These are phyloP conservation scores for Monilinia polystroma DNA, from an alignment of 2,329 filamentous ascomycete species.

Conservation along the genomic window DNA sequence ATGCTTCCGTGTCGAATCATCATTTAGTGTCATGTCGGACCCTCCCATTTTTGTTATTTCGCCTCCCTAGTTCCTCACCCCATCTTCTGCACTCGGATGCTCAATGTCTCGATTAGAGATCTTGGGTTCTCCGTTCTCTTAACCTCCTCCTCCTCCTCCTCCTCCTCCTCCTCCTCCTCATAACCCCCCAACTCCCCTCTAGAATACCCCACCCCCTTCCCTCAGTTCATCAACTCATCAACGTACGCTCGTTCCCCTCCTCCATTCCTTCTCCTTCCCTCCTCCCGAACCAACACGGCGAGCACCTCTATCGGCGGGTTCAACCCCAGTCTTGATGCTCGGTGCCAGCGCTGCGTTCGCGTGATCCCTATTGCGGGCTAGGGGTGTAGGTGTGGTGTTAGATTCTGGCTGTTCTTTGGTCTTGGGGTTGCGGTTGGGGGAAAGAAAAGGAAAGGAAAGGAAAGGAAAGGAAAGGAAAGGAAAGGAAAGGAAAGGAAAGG, in stretches of 20 bases:
- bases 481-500: background rate
- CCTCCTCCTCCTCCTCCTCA: no score
- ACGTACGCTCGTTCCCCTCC: slow-evolving; percentile 69
- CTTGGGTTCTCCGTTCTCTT: no score
- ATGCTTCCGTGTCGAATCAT: background rate
- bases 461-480: background rate
- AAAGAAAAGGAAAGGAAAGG: background rate
- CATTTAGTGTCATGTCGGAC: background rate
- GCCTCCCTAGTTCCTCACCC: background rate
- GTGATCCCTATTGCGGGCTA: slow-evolving; percentile 86
- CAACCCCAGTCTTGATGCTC: slow-evolving; percentile 79
- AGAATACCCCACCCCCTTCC: no score
- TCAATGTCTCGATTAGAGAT: no score
- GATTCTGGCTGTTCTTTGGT: background rate
- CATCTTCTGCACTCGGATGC: slow-evolving; percentile 36
- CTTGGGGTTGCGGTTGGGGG: background rate
- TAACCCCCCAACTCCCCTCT: no score
- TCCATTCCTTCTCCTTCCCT: slow-evolving; percentile 50
- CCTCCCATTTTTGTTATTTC: background rate
- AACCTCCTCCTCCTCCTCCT: no score
- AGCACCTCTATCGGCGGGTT: slow-evolving; percentile 87
- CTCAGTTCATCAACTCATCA: slow-evolving; percentile 57
- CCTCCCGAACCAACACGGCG: slow-evolving; percentile 58
- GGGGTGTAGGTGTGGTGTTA: background rate
- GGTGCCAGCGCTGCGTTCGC: slow-evolving; percentile 80